Evolutionary conservation across 148 eudicot species (phyloP).

Genomic region (Vaccinium vitisidaea): DNA sequence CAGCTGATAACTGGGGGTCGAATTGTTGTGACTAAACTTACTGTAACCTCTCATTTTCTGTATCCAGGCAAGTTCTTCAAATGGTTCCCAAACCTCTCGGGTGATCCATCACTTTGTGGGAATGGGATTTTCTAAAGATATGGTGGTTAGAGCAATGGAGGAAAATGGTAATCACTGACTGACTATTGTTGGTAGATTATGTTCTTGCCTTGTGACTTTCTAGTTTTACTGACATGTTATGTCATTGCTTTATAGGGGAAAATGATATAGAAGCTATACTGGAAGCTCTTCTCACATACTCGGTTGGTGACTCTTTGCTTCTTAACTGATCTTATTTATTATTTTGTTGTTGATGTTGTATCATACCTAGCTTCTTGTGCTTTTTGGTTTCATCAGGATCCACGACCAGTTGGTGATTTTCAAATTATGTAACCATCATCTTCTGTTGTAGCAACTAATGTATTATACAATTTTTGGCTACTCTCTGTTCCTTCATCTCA

Average conservation of each 20-base stretch:
- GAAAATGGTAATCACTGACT: constrained; percentile 14
- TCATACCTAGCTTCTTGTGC: not conserved
- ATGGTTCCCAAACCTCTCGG: not conserved
- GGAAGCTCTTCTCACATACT: constrained; percentile 47
- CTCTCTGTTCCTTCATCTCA: not conserved
- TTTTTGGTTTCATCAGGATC: not conserved
- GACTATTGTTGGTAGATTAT: not conserved
- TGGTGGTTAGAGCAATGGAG: constrained; percentile 8
- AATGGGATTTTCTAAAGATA: constrained; percentile 18
- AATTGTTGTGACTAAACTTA: not conserved
- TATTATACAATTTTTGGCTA: not conserved
- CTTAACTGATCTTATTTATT: not conserved
- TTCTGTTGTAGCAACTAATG: not conserved
- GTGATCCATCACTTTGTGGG: constrained; percentile 1
- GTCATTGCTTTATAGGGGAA: constrained; percentile 26
- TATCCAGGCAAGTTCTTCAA: constrained; percentile 18
- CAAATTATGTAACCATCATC: not conserved
- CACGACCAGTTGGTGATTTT: not conserved
- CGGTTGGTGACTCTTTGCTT: constrained; percentile 25
- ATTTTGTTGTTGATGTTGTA: not conserved
- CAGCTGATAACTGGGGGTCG: not conserved
- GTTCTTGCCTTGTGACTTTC: constrained; percentile 7
- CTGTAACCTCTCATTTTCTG: not conserved
- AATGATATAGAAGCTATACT: constrained; percentile 38
- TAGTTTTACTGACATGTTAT: not conserved